Conservation (phyloP, 1,284 basidiomycete species). For the Melampsora americana region DNA sequence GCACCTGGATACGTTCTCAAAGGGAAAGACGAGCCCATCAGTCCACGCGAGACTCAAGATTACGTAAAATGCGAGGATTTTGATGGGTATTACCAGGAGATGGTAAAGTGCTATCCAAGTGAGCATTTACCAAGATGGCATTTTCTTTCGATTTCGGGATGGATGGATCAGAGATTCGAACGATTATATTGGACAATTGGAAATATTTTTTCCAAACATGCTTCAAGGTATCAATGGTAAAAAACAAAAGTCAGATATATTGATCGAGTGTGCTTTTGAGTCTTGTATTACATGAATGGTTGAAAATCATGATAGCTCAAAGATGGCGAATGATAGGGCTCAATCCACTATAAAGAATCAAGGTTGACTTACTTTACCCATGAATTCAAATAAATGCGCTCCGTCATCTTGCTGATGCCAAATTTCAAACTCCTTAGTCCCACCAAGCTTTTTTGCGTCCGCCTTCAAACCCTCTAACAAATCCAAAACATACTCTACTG, state of each 20-base stretch:
- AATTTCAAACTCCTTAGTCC: slow-evolving; percentile 71
- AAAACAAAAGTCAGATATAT: background rate
- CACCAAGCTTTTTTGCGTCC: slow-evolving; percentile 57
- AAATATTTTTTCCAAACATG: slow-evolving; percentile 88
- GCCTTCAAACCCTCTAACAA: slow-evolving; percentile 62
- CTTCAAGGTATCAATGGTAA: slow-evolving; percentile 55
- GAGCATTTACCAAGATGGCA: slow-evolving; percentile 81
- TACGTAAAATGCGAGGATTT: slow-evolving; percentile 53
- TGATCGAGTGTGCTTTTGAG: slow-evolving; percentile 62
- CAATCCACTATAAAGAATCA: background rate
- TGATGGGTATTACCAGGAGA: slow-evolving; percentile 53
- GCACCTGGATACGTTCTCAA: slow-evolving; percentile 64
- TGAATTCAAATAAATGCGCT: slow-evolving; percentile 67
- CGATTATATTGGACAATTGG: slow-evolving; percentile 79
- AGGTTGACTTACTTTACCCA: slow-evolving; percentile 49
- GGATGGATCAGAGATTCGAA: slow-evolving; percentile 80
- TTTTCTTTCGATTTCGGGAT: slow-evolving; percentile 66
- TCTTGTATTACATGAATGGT: slow-evolving; percentile 65
- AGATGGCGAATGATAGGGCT: background rate
- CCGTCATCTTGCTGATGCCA: slow-evolving; percentile 82
- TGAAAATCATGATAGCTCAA: background rate
- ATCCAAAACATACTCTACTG: slow-evolving; percentile 72
- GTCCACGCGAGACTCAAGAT: background rate
- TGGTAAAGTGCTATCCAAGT: slow-evolving; percentile 69
- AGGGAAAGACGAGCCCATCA: slow-evolving; percentile 59